Evolutionary conservation across 768 basidiomycete species (phyloP).

Genomic region (Calocera viscosa): DNA sequence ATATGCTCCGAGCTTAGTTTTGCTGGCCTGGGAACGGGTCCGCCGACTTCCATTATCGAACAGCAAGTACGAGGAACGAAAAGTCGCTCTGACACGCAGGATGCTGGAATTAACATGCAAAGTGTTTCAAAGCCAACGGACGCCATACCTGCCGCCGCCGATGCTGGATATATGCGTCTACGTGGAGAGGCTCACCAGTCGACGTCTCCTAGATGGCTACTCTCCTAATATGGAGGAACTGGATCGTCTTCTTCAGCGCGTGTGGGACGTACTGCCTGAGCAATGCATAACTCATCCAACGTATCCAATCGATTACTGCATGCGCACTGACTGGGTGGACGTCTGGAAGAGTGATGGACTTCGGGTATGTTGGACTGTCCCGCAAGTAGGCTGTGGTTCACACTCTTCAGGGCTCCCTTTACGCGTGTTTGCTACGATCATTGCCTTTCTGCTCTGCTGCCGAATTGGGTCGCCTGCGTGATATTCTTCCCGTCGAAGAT

Average conservation of each 20-base stretch:
- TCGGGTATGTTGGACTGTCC: not conserved
- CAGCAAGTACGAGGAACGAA: not conserved
- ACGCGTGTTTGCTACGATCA: not conserved
- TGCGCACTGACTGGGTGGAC: not conserved
- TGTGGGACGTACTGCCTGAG: not conserved
- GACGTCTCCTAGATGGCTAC: not conserved
- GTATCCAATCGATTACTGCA: not conserved
- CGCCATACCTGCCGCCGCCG: not conserved
- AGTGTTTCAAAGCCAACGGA: not conserved
- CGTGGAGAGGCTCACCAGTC: not conserved
- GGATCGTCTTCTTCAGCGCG: not conserved
- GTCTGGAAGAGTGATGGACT: not conserved
- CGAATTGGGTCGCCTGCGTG: not conserved
- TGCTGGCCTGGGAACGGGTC: not conserved
- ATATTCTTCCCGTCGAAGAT: not conserved
- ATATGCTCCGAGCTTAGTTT: not conserved
- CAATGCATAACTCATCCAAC: not conserved
- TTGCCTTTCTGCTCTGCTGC: not conserved
- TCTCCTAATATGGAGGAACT: not conserved
- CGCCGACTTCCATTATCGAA: not conserved
- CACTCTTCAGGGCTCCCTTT: not conserved
- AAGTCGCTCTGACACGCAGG: not conserved
- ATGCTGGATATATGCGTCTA: not conserved
- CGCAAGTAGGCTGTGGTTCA: not conserved
- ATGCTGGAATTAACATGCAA: not conserved